Base-by-base conservation (phyloP, 495 filamentous ascomycete species). In the Lichenothelia convexa region DNA sequence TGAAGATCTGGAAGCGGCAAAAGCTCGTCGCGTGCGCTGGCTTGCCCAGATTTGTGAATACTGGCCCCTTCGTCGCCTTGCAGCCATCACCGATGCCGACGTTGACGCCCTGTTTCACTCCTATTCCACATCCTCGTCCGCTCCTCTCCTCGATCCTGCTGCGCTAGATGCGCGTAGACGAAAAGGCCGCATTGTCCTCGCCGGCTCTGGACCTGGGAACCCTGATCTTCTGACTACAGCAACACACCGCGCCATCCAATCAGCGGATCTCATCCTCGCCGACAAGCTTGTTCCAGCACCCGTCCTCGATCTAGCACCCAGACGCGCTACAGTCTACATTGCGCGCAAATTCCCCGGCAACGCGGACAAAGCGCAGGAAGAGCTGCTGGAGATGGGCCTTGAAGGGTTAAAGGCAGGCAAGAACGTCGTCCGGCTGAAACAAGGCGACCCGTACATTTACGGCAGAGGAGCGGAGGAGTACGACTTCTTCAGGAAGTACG, bases 271-370 rank as follows among this genome's bases (percentile, higher is more conserved):
- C 5, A 71, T 97, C 34, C 72, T 97, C 3, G 86, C 87, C 8
- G 89, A 97, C 60, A 97, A 97, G 55, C 80, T 97, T 32, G 89
- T 97, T 3, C 89, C 89, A 0, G 64, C 78, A 1, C 74, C 79
- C 5, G 79, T 97, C 5, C 60, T 97, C 9, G 78, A 83, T 37
- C 71, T 95, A 8, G 79, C 94, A 40, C 91, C 89, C 18, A 81
- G 91, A 13, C 70, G 89, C 26, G 87, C 86, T 13, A 75, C 78
- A 18, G 75, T 97, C 12, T 71, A 82, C 46, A 95, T 95, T 48
- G 89, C 89, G 5, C 78, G 85, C 43, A 97, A 97, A 56, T 97
- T 95, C 53, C 89, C 89, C 7, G 89, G 89, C 9, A 95, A 95
- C 46, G 89, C 89, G 23, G 89, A 97, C 43, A 71, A 70, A 24